These are phyloP conservation scores for Micromonas pusilla DNA, from an alignment of 139 green algal genomes.

Conservation along the genomic window DNA sequence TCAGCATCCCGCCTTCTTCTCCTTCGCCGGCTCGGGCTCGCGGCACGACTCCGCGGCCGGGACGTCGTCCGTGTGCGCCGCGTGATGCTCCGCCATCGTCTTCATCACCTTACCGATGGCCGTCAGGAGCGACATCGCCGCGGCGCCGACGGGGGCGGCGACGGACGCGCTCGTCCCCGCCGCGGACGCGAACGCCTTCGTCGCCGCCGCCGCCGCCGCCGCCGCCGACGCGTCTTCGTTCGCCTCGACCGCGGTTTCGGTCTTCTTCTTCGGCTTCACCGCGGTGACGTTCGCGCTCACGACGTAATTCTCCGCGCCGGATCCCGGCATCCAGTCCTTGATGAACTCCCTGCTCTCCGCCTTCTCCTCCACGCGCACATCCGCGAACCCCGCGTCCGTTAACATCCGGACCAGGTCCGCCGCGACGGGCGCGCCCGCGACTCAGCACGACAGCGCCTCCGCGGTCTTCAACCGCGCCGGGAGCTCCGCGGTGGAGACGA, in stretches of 20 bases:
- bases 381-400: neutral
- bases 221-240: neutral
- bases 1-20: neutral
- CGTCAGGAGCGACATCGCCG: neutral
- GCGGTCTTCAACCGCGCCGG: neutral
- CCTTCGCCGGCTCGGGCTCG: neutral
- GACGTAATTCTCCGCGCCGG: slow-evolving; percentile 12
- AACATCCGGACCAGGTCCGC: neutral
- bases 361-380: neutral
- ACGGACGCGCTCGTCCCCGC: too few relatives aligned
- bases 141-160: neutral
- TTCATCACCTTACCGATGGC: neutral
- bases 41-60: neutral
- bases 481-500: neutral
- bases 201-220: too few relatives aligned
- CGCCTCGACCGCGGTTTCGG: neutral
- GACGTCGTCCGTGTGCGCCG: neutral
- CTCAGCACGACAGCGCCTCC: slow-evolving; percentile 17
- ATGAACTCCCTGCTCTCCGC: slow-evolving; percentile 12
- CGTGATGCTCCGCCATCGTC: neutral
- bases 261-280: neutral
- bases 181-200: neutral
- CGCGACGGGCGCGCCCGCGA: slow-evolving; percentile 1
- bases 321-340: slow-evolving; percentile 13
- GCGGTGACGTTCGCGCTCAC: slow-evolving; percentile 5